phyloP scores from a whole-genome alignment of 768 basidiomycete genomes.

The Russula lepida region DNA sequence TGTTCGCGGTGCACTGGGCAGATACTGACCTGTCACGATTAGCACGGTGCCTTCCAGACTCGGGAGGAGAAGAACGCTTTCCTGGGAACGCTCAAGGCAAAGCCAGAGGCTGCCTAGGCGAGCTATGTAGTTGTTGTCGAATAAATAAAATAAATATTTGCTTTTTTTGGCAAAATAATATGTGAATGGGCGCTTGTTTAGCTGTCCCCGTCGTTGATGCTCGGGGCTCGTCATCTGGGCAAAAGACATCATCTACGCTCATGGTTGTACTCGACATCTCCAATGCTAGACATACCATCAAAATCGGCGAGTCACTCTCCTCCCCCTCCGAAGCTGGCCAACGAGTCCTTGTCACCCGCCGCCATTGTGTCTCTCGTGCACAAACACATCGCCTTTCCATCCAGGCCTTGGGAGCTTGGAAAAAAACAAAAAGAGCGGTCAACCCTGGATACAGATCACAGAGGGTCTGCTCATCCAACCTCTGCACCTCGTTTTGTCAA shows the following conservation, averaged over 20 bases:
- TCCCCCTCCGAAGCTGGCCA: neutral
- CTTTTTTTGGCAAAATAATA: no score
- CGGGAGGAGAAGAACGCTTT: conserved; percentile 94
- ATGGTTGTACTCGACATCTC: neutral
- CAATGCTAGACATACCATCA: no score
- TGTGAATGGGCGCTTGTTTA: conserved; percentile 39
- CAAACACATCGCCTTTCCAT: conserved; percentile 12
- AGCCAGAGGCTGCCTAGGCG: conserved; percentile 31
- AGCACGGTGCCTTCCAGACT: conserved; percentile 97
- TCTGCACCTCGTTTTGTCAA: conserved; percentile 2
- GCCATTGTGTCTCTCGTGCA: conserved; percentile 8
- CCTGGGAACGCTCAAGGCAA: conserved; percentile 84
- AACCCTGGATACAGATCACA: neutral
- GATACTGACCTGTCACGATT: conserved; percentile 16
- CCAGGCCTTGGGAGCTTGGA: conserved; percentile 1
- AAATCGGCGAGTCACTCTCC: neutral
- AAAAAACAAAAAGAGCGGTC: neutral
- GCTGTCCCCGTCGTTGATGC: conserved; percentile 69
- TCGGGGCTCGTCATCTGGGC: conserved; percentile 75
- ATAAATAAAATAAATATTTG: neutral
- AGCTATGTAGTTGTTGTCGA: neutral
- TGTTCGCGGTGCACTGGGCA: neutral
- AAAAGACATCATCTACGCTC: conserved; percentile 38
- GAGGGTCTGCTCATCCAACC: neutral
- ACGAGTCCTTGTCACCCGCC: conserved; percentile 1